phyloP scores from a whole-genome alignment of 257 asterid genomes.

The Striga asiatica region DNA sequence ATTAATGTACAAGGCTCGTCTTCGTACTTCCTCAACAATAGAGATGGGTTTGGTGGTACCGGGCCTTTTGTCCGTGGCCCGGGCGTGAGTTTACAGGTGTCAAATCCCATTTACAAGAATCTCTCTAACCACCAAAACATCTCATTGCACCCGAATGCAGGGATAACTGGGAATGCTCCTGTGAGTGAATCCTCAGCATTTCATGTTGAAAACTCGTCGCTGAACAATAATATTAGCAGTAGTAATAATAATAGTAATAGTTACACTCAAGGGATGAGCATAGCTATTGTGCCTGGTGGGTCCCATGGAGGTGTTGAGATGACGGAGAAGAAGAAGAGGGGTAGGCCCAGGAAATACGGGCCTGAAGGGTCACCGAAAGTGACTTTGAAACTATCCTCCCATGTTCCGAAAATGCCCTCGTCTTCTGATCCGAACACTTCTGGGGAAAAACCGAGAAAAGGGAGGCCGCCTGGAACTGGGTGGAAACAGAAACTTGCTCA shows the following conservation, averaged over 20 bases:
- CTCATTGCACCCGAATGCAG: conserved; percentile 32
- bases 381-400: conserved; percentile 43
- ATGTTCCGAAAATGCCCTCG: conserved; percentile 29
- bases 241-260: no score
- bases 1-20: conserved; percentile 43
- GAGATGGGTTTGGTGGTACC: conserved; percentile 37
- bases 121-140: conserved; percentile 34
- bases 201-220: conserved; percentile 31
- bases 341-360: conserved; percentile 79
- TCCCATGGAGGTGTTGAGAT: conserved; percentile 37
- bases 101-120: conserved; percentile 36
- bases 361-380: conserved; percentile 50
- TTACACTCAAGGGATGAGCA: conserved; percentile 22
- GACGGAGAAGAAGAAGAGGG: conserved; percentile 69
- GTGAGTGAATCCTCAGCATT: conserved; percentile 15
- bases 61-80: conserved; percentile 16
- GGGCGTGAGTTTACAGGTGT: conserved; percentile 18
- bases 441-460: conserved; percentile 37
- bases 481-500: conserved; percentile 88
- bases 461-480: conserved; percentile 84
- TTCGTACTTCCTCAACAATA: conserved; percentile 43
- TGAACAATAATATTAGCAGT: no score
- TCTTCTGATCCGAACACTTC: conserved; percentile 32
- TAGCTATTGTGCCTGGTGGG: conserved; percentile 16
- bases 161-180: conserved; percentile 11